A percentile compares a stretch with the other conserved stretches of the same genome.
These are phyloP conservation scores for Straminergon stramineum DNA, from an alignment of 225 moss, liverwort and hornwort genomes.

Conservation along the genomic window DNA sequence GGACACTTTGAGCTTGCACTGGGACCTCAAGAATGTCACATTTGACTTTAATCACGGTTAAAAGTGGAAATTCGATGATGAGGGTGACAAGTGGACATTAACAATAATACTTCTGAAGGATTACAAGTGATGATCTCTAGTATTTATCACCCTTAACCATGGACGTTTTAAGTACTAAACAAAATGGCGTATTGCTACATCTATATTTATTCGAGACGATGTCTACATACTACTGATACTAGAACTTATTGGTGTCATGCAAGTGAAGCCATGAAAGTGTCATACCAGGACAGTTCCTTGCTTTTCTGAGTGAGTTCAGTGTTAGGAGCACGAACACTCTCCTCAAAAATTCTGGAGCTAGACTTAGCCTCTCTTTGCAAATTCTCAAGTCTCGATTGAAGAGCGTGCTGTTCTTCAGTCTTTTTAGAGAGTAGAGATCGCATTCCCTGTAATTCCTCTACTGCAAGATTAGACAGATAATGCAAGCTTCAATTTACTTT, in stretches of 20 bases:
- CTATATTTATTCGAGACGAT: background rate
- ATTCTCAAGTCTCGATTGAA: slow-evolving; percentile 5
- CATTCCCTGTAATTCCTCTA: slow-evolving; percentile 8
- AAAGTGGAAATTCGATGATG: background rate
- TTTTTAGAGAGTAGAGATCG: slow-evolving; percentile 12
- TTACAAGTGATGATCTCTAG: background rate
- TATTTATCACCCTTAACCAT: background rate
- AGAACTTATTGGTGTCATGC: background rate
- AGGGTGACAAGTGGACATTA: background rate
- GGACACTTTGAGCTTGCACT: background rate
- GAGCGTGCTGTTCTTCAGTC: slow-evolving; percentile 15
- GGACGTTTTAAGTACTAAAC: background rate
- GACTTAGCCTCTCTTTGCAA: slow-evolving; percentile 4
- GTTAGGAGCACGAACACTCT: background rate
- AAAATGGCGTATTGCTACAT: background rate
- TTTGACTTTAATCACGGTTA: background rate
- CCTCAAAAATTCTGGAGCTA: background rate
- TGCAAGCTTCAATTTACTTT: slow-evolving; percentile 1
- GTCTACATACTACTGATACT: background rate
- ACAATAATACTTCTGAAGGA: background rate
- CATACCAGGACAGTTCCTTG: background rate
- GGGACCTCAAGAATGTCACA: background rate
- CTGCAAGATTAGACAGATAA: slow-evolving; percentile 11
- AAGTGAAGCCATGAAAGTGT: background rate
- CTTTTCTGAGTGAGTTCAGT: background rate